Evolutionary conservation across 345 rosid genomes (phyloP), one percentile per base, ranked within the genome.

Genomic region (Sonneratia caseolaris): DNA sequence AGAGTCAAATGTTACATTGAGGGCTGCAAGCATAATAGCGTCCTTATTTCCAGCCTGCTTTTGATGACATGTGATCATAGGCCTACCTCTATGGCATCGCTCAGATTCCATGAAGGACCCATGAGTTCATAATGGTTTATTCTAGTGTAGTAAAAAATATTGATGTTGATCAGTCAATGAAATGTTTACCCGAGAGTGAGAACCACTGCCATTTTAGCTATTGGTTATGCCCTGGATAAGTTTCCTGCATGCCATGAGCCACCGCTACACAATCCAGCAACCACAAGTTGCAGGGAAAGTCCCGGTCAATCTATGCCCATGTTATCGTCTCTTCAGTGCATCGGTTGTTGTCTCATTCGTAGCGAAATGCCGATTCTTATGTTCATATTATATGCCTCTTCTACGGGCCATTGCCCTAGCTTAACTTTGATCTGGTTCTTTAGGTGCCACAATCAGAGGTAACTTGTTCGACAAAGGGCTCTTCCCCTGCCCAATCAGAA

Each of bases 1-100:
- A 75, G 78, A 79, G 82, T 83, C 86, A 83, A 81, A 75, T 72
- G 70, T 69, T 37, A 59, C 69, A 79, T 81, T 68, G 81, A 83
- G 76, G 76, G 76, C 81, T 77, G 37, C 74, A 75, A 72, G 75
- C 77, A 73, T 79, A 42, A 75, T 66, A 15, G 71, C 56, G 38
- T 64, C 49, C 49, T 68, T 7, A 47, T 32, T 79, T 65, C 70
- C 3, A 68, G 57, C 43, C 67, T 53, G 71, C 72, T 16, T 67
- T 72, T 66, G 70, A 73, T 70, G 75, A 35, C 79, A 70, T 49
- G 53, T 70, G 55, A 73, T 73, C 72, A 71, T 57, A 24, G 66
- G 64, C 21, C 64, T 27, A 62, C 66, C 66, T 32, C 38, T 27
- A 14, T 35, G 66, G 66, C 4, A 62, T 62, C 38, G 7, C 37